Evolutionary conservation across 176 grass and related monocot genomes (phyloP).

Genomic region (Themeda triandra): DNA sequence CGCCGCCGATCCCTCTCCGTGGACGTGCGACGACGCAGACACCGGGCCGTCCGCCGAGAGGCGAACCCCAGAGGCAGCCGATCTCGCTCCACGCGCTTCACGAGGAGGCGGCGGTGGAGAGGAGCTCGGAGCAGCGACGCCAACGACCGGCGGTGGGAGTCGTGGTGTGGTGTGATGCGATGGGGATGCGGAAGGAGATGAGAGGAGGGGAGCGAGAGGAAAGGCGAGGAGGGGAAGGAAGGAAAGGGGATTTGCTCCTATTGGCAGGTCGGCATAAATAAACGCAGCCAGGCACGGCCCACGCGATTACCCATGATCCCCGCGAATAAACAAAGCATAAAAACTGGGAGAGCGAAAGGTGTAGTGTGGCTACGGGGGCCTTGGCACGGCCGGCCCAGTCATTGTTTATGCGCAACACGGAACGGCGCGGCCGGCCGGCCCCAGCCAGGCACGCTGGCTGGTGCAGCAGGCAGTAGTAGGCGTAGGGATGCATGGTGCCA

Average conservation of each 20-base stretch:
- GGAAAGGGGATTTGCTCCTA: slow-evolving; percentile 21
- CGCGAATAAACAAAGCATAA: slow-evolving; percentile 24
- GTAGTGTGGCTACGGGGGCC: neutral
- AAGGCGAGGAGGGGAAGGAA: neutral
- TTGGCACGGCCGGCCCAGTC: slow-evolving; percentile 44
- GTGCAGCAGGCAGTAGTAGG: neutral
- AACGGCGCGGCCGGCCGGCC: neutral
- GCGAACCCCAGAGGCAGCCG: neutral
- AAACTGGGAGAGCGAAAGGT: neutral
- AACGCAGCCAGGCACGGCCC: slow-evolving; percentile 2
- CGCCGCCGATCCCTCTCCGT: neutral
- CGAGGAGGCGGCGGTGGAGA: neutral
- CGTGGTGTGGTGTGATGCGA: neutral
- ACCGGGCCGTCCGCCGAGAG: neutral
- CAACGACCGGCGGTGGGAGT: neutral
- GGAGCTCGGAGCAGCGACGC: neutral
- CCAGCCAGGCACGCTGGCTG: neutral
- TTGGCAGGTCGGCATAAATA: slow-evolving; percentile 42
- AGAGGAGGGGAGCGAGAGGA: neutral
- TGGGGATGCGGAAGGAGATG: slow-evolving; percentile 19
- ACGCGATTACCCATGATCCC: slow-evolving; percentile 14
- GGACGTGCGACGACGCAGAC: too few relatives aligned
- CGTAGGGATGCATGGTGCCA: neutral
- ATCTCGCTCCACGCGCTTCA: neutral
- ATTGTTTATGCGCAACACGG: slow-evolving; percentile 36